A percentile compares a stretch with the other conserved stretches of the same genome.
These are phyloP conservation scores for Pythium plurisporium DNA, from an alignment of 352 stramenopile genomes.

Conservation along the genomic window DNA sequence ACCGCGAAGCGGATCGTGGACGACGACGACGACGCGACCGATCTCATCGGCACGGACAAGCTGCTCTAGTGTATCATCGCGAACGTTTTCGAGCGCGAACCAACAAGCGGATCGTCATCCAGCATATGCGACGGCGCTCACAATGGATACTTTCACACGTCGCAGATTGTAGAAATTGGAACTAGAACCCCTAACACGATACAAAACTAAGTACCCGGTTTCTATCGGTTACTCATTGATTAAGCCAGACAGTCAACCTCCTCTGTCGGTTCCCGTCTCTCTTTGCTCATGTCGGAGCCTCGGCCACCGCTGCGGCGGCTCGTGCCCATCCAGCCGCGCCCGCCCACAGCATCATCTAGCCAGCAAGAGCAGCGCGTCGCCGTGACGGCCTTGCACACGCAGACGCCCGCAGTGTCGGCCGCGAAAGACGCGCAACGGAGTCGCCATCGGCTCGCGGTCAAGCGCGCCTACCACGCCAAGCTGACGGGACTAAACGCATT, in stretches of 20 bases:
- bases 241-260: too few species aligned
- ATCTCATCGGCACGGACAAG: not conserved
- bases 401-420: not conserved
- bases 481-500: constrained; percentile 19
- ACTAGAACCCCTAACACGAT: not conserved
- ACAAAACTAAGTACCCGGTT: too few species aligned
- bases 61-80: constrained; percentile 4
- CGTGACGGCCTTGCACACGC: not conserved
- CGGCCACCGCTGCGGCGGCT: constrained; percentile 9
- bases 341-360: not conserved
- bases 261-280: too few species aligned
- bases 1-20: not conserved
- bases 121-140: not conserved
- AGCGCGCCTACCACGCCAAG: constrained; percentile 32
- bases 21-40: not conserved
- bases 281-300: not conserved
- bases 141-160: not conserved
- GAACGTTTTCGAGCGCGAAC: not conserved
- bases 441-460: constrained; percentile 29
- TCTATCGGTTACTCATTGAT: too few species aligned
- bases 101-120: not conserved
- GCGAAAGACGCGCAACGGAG: constrained; percentile 4
- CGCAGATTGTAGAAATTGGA: too few species aligned
- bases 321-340: constrained; percentile 24
- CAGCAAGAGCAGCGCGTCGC: not conserved